Conservation (phyloP, 805 yeast genomes). For the Saturnispora saitoi region DNA sequence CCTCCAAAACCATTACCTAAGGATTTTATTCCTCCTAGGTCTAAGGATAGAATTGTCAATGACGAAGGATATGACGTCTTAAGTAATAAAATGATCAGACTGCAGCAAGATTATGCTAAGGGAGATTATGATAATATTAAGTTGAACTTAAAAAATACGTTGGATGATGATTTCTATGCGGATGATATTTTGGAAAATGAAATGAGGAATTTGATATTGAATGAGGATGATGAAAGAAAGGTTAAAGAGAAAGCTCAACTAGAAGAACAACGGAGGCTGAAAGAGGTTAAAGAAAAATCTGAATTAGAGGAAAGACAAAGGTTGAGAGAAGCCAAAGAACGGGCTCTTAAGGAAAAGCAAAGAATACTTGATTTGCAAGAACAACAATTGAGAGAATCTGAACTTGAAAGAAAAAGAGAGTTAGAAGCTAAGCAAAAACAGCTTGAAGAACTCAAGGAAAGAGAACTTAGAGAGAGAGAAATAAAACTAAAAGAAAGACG, state of each 20-base stretch:
- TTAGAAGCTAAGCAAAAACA: not conserved
- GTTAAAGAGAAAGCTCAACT: not conserved
- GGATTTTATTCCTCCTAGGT: constrained; percentile 12
- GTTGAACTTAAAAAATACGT: not conserved
- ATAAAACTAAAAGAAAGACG: not conserved
- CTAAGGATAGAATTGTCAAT: not conserved
- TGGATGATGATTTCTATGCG: not conserved
- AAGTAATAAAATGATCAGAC: not conserved
- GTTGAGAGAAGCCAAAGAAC: not conserved
- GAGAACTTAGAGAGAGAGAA: constrained; percentile 1
- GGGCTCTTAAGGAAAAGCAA: not conserved
- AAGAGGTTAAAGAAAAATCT: not conserved
- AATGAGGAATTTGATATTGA: not conserved
- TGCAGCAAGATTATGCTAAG: constrained; percentile 5
- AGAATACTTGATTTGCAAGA: not conserved
- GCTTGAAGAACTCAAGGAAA: not conserved
- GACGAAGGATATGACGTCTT: not conserved
- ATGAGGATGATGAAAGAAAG: not conserved
- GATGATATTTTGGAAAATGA: not conserved
- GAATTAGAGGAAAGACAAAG: not conserved
- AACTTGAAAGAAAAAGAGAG: not conserved
- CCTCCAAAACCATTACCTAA: constrained; percentile 17
- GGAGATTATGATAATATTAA: not conserved
- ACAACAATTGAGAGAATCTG: not conserved
- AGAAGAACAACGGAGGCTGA: not conserved